phyloP scores from a whole-genome alignment of 352 stramenopile genomes.

The Phytopythium vexans region DNA sequence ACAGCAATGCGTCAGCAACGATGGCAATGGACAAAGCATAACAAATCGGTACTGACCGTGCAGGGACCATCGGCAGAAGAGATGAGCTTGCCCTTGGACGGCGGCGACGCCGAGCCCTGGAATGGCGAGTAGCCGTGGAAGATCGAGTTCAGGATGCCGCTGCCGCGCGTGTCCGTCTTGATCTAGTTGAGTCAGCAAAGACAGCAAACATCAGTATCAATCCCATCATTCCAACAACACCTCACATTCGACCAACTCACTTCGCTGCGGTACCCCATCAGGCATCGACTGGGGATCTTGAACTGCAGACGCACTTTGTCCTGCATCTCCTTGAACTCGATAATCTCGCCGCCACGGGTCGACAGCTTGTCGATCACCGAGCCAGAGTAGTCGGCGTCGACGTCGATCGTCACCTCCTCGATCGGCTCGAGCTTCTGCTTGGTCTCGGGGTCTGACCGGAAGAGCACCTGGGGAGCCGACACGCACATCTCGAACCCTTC shows the following conservation, averaged over 20 bases:
- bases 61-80: conserved; percentile 65
- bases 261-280: conserved; percentile 96
- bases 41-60: conserved; percentile 31
- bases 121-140: conserved; percentile 95
- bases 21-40: neutral
- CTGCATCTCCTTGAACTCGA: conserved; percentile 91
- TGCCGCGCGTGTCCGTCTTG: conserved; percentile 94
- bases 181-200: conserved; percentile 57
- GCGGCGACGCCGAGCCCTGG: conserved; percentile 62
- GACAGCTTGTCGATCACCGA: conserved; percentile 97
- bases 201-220: conserved; percentile 7
- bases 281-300: conserved; percentile 93
- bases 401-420: conserved; percentile 95
- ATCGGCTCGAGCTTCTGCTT: conserved; percentile 87
- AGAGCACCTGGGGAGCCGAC: conserved; percentile 95
- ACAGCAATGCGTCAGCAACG: neutral
- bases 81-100: conserved; percentile 85
- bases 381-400: conserved; percentile 95
- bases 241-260: neutral
- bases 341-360: conserved; percentile 91
- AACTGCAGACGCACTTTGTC: conserved; percentile 95
- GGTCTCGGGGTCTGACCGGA: conserved; percentile 82
- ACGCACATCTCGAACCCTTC: conserved; percentile 99
- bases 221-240: neutral
- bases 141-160: conserved; percentile 95